phyloP scores from a whole-genome alignment of 345 rosid species.

The Brassica juncea region DNA sequence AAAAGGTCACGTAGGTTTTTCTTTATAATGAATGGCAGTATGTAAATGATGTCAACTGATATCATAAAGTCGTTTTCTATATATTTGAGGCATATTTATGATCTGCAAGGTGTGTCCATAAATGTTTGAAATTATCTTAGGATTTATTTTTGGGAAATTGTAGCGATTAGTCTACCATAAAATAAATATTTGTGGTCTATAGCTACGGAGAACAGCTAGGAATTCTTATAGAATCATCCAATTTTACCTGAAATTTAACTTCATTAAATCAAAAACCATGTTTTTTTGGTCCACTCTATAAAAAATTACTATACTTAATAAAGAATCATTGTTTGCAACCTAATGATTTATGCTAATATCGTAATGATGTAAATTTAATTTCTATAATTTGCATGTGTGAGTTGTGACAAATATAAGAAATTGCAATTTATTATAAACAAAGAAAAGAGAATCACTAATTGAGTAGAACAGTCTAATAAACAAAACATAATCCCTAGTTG shows the following conservation, averaged over 20 bases:
- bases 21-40: slow-evolving; percentile 29
- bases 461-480: too few species aligned
- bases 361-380: background rate
- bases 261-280: too few species aligned
- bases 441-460: too few species aligned
- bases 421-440: too few species aligned
- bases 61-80: background rate
- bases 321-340: background rate
- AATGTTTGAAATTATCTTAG: background rate
- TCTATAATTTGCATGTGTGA: background rate
- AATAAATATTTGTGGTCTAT: too few species aligned
- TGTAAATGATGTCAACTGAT: background rate
- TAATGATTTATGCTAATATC: background rate
- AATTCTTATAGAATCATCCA: too few species aligned
- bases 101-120: slow-evolving; percentile 15
- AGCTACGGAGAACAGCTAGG: too few species aligned
- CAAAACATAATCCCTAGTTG: background rate
- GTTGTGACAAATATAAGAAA: background rate
- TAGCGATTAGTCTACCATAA: background rate
- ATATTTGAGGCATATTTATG: slow-evolving; percentile 16
- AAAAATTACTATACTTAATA: background rate
- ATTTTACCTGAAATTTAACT: too few species aligned
- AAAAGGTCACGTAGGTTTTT: background rate
- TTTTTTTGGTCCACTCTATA: too few species aligned
- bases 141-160: background rate